These are phyloP conservation scores for Parasarocladium wereldwijsianum DNA, from an alignment of 2,329 filamentous ascomycete species.

Conservation along the genomic window DNA sequence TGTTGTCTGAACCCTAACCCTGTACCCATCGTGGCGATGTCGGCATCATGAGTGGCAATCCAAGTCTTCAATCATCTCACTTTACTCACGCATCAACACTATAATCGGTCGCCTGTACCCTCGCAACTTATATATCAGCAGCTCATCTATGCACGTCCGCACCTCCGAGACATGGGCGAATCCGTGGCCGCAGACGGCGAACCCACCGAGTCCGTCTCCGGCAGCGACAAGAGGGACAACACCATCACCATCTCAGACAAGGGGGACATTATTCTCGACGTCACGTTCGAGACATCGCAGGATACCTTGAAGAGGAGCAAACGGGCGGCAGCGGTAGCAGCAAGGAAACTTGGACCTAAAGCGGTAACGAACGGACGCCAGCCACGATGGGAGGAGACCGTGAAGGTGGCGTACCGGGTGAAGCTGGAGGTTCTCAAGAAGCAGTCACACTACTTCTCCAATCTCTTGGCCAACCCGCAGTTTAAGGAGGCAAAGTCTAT, in stretches of 20 bases:
- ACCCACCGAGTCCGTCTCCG: conserved; percentile 8
- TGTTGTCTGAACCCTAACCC: no score
- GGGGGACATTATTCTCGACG: conserved; percentile 52
- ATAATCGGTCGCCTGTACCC: no score
- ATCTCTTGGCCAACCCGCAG: conserved; percentile 45
- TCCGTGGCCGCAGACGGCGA: conserved; percentile 12
- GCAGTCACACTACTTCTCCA: conserved; percentile 55
- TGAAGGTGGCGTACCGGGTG: conserved; percentile 42
- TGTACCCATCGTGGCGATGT: no score
- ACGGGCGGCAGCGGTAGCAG: conserved; percentile 20
- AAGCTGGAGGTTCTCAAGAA: conserved; percentile 38
- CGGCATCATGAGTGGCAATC: no score
- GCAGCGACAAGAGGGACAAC: conserved; percentile 12
- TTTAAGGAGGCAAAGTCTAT: conserved; percentile 50
- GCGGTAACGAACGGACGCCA: conserved; percentile 5
- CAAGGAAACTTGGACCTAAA: conserved; percentile 13
- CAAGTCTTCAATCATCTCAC: no score
- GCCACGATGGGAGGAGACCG: conserved; percentile 19
- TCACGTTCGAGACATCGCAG: conserved; percentile 47
- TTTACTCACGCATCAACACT: no score
- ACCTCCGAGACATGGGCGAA: conserved; percentile 16
- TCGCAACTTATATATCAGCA: no score
- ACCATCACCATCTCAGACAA: conserved; percentile 36
- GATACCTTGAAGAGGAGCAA: conserved; percentile 31
- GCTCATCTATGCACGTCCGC: conserved; percentile 9